phyloP scores from a whole-genome alignment of 2,329 filamentous ascomycete genomes.

The Balansia obtecta region DNA sequence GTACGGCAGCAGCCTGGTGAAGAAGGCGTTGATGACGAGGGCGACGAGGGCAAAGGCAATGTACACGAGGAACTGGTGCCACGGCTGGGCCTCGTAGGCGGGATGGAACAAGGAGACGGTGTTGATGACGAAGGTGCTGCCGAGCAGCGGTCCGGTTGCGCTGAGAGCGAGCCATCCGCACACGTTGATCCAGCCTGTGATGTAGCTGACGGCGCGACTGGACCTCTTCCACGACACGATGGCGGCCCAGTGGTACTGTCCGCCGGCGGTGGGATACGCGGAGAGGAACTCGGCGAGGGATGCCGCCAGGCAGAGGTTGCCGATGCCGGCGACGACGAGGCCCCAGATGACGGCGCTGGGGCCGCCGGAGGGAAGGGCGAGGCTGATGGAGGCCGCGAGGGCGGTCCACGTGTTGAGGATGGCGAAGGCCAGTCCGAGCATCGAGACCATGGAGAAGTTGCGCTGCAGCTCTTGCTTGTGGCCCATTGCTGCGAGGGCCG shows the following conservation, averaged over 20 bases:
- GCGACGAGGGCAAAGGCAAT: slow-evolving; percentile 48
- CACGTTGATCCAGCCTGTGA: slow-evolving; percentile 61
- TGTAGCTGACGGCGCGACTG: slow-evolving; percentile 52
- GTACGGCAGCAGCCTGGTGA: slow-evolving; percentile 41
- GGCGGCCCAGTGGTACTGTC: slow-evolving; percentile 63
- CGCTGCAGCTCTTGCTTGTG: slow-evolving; percentile 37
- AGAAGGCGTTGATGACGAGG: slow-evolving; percentile 53
- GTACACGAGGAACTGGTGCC: slow-evolving; percentile 67
- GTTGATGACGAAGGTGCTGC: slow-evolving; percentile 53
- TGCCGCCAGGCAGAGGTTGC: slow-evolving; percentile 56
- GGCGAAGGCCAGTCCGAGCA: slow-evolving; percentile 35
- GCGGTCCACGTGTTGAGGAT: slow-evolving; percentile 40
- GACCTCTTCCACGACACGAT: slow-evolving; percentile 46
- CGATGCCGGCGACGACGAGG: slow-evolving; percentile 45
- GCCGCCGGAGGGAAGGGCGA: slow-evolving; percentile 56
- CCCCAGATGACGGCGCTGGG: slow-evolving; percentile 64
- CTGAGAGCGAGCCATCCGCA: slow-evolving; percentile 61
- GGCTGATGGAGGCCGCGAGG: slow-evolving; percentile 31
- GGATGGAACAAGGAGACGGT: slow-evolving; percentile 50
- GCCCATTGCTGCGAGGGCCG: slow-evolving; percentile 30
- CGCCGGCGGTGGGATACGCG: slow-evolving; percentile 46
- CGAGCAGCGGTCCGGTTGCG: slow-evolving; percentile 55
- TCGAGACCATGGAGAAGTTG: slow-evolving; percentile 35
- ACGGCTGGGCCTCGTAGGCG: slow-evolving; percentile 42
- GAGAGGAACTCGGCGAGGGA: slow-evolving; percentile 61